Percentiles rank a stretch among this genome's conserved stretches.
Evolutionary conservation across 495 filamentous ascomycete species (phyloP).

Genomic region (Penicillium manginii): DNA sequence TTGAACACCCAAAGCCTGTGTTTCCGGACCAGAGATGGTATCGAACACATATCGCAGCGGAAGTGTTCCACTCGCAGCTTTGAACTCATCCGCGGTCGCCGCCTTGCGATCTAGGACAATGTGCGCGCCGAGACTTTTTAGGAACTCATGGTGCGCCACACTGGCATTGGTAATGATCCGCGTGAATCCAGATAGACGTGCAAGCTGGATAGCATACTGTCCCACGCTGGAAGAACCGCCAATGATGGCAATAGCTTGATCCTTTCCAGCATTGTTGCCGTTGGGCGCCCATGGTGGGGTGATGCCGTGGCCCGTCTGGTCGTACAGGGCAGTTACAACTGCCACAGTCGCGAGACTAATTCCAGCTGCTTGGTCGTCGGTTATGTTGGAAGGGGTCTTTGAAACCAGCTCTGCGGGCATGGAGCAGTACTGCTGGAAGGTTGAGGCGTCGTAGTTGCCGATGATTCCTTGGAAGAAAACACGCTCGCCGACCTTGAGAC

Average conservation of each 20-base stretch:
- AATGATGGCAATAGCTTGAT: slow-evolving; percentile 46
- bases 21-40: slow-evolving; percentile 16
- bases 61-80: slow-evolving; percentile 12
- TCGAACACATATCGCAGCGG: slow-evolving; percentile 23
- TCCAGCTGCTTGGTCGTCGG: slow-evolving; percentile 45
- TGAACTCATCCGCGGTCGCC: slow-evolving; percentile 9
- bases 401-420: slow-evolving; percentile 31
- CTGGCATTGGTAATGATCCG: slow-evolving; percentile 52
- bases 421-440: slow-evolving; percentile 44
- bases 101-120: slow-evolving; percentile 24
- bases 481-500: slow-evolving; percentile 37
- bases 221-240: slow-evolving; percentile 52
- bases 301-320: slow-evolving; percentile 24
- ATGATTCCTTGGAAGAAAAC: slow-evolving; percentile 36
- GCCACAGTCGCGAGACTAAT: slow-evolving; percentile 44
- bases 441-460: slow-evolving; percentile 38
- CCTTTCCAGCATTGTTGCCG: slow-evolving; percentile 29
- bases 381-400: slow-evolving; percentile 39
- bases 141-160: slow-evolving; percentile 40
- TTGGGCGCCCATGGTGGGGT: slow-evolving; percentile 24
- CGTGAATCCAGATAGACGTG: slow-evolving; percentile 42
- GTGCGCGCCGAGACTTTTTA: slow-evolving; percentile 48
- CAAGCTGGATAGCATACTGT: slow-evolving; percentile 45
- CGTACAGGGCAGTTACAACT: slow-evolving; percentile 36
- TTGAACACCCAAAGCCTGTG: slow-evolving; percentile 21